Evolutionary conservation across 768 basidiomycete genomes (phyloP).

Genomic region (Cantharellus anzutake): DNA sequence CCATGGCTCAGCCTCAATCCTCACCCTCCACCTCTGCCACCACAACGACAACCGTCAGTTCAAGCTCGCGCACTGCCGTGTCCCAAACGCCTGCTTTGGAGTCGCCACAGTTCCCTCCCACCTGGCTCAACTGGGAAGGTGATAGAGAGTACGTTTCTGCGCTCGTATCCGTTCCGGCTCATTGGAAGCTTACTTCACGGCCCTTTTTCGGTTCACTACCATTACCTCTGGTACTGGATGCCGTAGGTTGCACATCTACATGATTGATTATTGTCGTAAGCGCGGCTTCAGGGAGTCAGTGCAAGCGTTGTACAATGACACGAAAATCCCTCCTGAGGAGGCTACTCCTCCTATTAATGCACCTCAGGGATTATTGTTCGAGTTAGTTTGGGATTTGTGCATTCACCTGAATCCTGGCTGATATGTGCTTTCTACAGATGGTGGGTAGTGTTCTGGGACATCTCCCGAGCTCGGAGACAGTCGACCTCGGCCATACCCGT

Average conservation of each 20-base stretch:
- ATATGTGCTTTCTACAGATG: constrained; percentile 2
- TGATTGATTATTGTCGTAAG: constrained; percentile 21
- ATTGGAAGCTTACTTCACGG: too few species aligned
- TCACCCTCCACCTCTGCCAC: not conserved
- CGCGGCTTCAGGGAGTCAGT: constrained; percentile 16
- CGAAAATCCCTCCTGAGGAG: constrained; percentile 12
- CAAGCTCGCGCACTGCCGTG: not conserved
- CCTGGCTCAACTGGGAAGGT: not conserved
- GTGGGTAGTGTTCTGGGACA: constrained; percentile 10
- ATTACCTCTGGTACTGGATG: too few species aligned
- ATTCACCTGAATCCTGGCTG: not conserved
- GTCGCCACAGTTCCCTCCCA: not conserved
- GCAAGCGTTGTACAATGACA: constrained; percentile 15
- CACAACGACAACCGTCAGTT: not conserved
- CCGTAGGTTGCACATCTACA: constrained; percentile 19
- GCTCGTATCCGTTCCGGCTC: too few species aligned
- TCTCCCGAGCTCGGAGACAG: constrained; percentile 4
- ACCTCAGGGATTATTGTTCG: constrained; percentile 18
- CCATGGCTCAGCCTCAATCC: not conserved
- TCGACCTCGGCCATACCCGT: not conserved
- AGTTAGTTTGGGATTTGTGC: constrained; percentile 12
- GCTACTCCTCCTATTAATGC: constrained; percentile 18
- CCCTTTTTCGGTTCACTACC: too few species aligned
- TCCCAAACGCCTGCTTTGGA: not conserved
- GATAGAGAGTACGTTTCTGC: not conserved